Conservation (phyloP, 345 rosid genomes). For the Dipteronia sinensis region DNA sequence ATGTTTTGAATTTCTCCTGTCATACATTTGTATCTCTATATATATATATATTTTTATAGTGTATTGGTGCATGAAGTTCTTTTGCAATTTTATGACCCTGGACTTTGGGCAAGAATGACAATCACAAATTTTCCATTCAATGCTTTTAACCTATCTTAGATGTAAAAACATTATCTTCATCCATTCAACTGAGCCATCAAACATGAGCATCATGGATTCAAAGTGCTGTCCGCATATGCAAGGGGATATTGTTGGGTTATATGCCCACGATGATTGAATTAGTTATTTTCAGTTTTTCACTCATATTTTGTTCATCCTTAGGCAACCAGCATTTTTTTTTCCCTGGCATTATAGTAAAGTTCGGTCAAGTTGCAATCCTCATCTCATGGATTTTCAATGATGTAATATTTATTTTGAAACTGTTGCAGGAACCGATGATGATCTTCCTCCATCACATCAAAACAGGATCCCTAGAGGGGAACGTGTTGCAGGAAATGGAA, state of each 20-base stretch:
- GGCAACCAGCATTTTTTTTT: background rate
- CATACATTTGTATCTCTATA: too few relatives aligned
- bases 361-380: background rate
- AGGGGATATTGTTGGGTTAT: background rate
- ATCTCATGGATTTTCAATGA: background rate
- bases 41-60: too few relatives aligned
- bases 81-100: too few relatives aligned
- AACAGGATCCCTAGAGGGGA: constrained; percentile 66
- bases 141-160: background rate
- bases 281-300: background rate
- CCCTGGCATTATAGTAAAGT: background rate
- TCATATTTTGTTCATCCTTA: background rate
- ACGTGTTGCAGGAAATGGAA: constrained; percentile 63
- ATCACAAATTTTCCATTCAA: too few relatives aligned
- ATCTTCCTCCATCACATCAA: constrained; percentile 75
- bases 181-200: background rate
- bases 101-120: too few relatives aligned
- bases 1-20: too few relatives aligned
- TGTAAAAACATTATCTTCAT: background rate
- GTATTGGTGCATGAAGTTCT: too few relatives aligned
- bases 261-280: background rate
- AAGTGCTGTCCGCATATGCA: background rate
- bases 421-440: constrained; percentile 84
- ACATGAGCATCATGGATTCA: background rate
- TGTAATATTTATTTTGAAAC: background rate